phyloP scores from a whole-genome alignment of 768 basidiomycete species.

The Boletellus sp. region DNA sequence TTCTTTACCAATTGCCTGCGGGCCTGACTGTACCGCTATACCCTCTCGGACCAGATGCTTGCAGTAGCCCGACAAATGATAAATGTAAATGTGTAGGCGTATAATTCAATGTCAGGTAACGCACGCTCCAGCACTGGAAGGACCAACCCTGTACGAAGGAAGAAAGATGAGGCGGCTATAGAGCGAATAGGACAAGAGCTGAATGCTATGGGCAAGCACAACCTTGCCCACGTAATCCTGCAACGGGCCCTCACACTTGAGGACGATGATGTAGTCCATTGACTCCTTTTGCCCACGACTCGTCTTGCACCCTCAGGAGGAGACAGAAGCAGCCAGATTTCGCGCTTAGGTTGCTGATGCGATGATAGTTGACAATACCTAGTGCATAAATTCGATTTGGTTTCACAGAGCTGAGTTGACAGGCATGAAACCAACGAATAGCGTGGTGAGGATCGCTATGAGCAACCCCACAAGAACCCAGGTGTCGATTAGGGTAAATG shows the following conservation, averaged over 20 bases:
- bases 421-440: neutral
- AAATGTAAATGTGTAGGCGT: too few relatives aligned
- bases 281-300: neutral
- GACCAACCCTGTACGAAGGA: too few relatives aligned
- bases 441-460: neutral
- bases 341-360: neutral
- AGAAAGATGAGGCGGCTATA: neutral
- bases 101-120: too few relatives aligned
- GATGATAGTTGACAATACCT: constrained; percentile 1
- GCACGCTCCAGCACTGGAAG: too few relatives aligned
- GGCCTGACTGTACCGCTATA: too few relatives aligned
- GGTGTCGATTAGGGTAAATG: neutral
- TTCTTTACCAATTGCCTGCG: too few relatives aligned
- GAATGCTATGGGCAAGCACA: neutral
- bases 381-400: neutral
- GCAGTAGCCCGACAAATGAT: too few relatives aligned
- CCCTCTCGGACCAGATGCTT: too few relatives aligned
- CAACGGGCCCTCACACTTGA: constrained; percentile 1
- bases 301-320: neutral
- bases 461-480: neutral
- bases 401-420: neutral
- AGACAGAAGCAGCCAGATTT: constrained; percentile 1
- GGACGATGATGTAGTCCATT: neutral
- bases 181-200: neutral
- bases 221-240: neutral